These are phyloP conservation scores for Breviolum minutum DNA, from an alignment of 73 alveolate species.

Conservation along the genomic window DNA sequence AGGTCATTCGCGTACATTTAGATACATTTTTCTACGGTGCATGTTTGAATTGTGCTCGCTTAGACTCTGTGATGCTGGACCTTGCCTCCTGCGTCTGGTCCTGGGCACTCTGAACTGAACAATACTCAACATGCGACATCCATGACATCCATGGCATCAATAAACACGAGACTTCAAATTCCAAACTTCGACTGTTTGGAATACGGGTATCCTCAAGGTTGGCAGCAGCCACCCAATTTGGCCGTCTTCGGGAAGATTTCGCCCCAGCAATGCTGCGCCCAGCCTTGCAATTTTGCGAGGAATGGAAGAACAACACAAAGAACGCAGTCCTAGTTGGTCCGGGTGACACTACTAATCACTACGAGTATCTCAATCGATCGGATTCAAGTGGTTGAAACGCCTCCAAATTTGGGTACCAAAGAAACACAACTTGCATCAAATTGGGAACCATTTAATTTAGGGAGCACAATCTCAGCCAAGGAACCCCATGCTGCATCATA, in stretches of 20 bases:
- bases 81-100: conserved; percentile 23
- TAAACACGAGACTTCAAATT: not conserved
- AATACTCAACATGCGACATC: not conserved
- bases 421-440: too few relatives aligned
- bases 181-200: not conserved
- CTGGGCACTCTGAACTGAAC: not conserved
- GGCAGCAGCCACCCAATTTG: conserved; percentile 28
- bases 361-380: too few relatives aligned
- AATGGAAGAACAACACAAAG: not conserved
- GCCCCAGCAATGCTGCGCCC: conserved; percentile 47
- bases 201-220: not conserved
- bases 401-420: not conserved
- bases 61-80: not conserved
- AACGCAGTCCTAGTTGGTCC: not conserved
- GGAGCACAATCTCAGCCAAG: not conserved
- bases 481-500: conserved; percentile 70
- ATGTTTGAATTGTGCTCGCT: not conserved
- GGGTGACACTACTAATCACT: too few relatives aligned
- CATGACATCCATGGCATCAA: not conserved
- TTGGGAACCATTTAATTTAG: not conserved
- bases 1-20: too few relatives aligned
- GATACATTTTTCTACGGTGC: too few relatives aligned
- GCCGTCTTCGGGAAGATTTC: not conserved
- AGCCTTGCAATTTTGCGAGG: not conserved
- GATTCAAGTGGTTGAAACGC: not conserved